Percentiles rank a stretch among this genome's conserved stretches.
phyloP scores from a whole-genome alignment of 2,329 filamentous ascomycete genomes.

The Alternaria angustiovoidea region DNA sequence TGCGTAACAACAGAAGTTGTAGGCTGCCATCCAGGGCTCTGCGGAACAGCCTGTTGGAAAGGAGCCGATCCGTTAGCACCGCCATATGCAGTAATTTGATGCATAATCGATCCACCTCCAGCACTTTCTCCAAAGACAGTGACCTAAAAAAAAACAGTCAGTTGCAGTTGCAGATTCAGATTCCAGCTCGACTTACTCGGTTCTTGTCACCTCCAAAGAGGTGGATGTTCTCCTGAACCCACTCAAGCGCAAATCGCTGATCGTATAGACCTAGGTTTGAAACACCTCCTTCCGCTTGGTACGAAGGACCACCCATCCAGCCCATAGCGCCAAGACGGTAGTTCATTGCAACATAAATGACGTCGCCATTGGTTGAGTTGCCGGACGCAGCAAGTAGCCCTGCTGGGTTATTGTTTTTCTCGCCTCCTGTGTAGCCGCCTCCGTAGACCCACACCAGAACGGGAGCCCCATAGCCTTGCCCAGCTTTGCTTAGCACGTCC shows the following conservation, averaged over 20 bases:
- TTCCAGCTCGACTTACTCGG: conserved; percentile 29
- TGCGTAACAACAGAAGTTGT: conserved; percentile 34
- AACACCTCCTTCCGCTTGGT: conserved; percentile 44
- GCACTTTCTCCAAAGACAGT: conserved; percentile 52
- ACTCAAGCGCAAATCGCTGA: conserved; percentile 52
- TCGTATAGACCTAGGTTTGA: conserved; percentile 49
- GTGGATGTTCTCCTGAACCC: conserved; percentile 52
- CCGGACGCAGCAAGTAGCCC: conserved; percentile 55
- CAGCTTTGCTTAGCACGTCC: conserved; percentile 45
- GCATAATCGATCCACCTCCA: conserved; percentile 51
- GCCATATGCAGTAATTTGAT: conserved; percentile 53
- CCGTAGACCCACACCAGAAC: conserved; percentile 63
- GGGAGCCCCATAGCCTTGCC: conserved; percentile 48
- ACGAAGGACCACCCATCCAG: conserved; percentile 45
- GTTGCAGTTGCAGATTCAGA: not conserved
- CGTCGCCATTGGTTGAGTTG: conserved; percentile 49
- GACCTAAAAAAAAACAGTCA: conserved; percentile 5
- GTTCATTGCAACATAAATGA: conserved; percentile 57
- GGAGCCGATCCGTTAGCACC: conserved; percentile 49
- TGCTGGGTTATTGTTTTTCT: conserved; percentile 50
- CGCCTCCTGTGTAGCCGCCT: conserved; percentile 54
- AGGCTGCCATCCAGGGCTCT: conserved; percentile 53
- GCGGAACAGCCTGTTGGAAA: conserved; percentile 50
- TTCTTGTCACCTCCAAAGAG: conserved; percentile 51
- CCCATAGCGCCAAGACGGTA: conserved; percentile 57